A percentile compares a stretch with the other conserved stretches of the same genome.
Evolutionary conservation across 306 rosid genomes (phyloP).

Genomic region (Prunus padus): DNA sequence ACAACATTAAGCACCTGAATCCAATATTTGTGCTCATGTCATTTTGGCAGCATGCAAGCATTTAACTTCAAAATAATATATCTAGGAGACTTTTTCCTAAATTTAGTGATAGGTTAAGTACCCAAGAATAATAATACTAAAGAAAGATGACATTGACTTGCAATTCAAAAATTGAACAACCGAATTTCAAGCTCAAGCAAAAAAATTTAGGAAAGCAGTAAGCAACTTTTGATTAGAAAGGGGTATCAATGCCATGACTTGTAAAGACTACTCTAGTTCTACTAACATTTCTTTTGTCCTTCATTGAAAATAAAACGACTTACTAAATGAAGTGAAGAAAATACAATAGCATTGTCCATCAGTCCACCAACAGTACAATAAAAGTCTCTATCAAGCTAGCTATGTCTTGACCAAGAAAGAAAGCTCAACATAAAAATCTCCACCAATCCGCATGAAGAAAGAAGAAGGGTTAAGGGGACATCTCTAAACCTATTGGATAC

Average conservation of each 20-base stretch:
- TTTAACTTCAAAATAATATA: background rate
- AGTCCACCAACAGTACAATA: background rate
- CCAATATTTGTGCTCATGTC: background rate
- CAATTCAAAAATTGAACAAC: background rate
- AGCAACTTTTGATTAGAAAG: slow-evolving; percentile 8
- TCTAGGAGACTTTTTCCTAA: background rate
- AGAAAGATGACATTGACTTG: background rate
- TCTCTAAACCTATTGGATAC: background rate
- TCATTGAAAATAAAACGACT: background rate
- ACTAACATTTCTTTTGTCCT: background rate
- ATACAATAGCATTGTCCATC: background rate
- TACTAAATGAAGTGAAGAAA: background rate
- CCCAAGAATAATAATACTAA: slow-evolving; percentile 10
- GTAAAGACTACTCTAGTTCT: background rate
- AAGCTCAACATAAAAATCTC: background rate
- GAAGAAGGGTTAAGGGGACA: too few species aligned
- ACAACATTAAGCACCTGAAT: background rate
- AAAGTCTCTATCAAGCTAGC: background rate
- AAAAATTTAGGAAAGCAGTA: background rate
- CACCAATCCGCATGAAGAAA: background rate
- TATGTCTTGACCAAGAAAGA: background rate
- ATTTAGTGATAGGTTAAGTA: background rate
- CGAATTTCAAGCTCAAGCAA: background rate
- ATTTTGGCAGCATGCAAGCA: background rate
- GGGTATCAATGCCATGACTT: background rate